Base-by-base conservation (phyloP, 192 early-diverging fungal genomes). In the Rhizophagus clarus region DNA sequence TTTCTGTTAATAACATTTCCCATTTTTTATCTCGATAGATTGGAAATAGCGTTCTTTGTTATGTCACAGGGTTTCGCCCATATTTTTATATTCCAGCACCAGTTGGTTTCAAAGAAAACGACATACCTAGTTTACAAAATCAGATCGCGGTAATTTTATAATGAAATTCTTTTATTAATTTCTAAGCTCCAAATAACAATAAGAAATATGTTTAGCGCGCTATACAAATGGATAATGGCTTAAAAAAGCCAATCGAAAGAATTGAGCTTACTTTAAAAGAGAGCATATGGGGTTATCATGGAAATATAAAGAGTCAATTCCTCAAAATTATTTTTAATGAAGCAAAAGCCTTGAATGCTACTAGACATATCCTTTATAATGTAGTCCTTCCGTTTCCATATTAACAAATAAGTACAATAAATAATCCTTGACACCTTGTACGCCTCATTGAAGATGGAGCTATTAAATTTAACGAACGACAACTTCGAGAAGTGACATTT, bases 81-180 rank as follows among this genome's bases (percentile, higher is more conserved):
- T 99, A 99, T 83, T 95, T 98, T 85, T 99, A 98, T 85, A 90
- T 97, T 29, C 92, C 95, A 4, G 96, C 96, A 12, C 98, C 98
- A 40, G n/a, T 82, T 4, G 92, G 93, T 22, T 95, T 97, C 76
- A 84, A 87, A 26, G 83, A 88, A 24, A 84, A 87, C 12, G 83
- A 95, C 79, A 81, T 96, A 28, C 83, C 87, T 4, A 80, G 81
- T 9, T 82, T 94, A 61, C 75, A 85, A 26, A 31, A 63, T 47
- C 85, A 88, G 51, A 77, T 96, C n/a, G 85, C 88, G 71, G 91
- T 91, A 83, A 81, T 81, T 31, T 4, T 37, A 80, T 66, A 60
- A n/a, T 75, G 40, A 63, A 77, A 45, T 42, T 42, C 37, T 64
- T 67, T 63, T 63, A 56, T 47, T 42, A 29, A 63, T 34, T 51